These are phyloP conservation scores for Rhizopogon roseolus DNA, from an alignment of 768 basidiomycete genomes.

Conservation along the genomic window DNA sequence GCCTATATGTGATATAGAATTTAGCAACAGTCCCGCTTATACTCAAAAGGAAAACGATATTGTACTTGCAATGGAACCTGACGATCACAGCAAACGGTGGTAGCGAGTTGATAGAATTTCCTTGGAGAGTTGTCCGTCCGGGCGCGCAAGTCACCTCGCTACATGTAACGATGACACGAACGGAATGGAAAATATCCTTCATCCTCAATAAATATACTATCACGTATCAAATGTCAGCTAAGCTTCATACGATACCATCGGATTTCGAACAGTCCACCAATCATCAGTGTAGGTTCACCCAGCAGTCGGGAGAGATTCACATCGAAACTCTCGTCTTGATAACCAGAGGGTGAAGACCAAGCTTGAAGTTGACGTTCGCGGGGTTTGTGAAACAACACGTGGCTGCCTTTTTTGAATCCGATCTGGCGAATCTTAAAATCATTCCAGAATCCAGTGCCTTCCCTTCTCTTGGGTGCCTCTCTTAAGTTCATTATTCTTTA, in stretches of 20 bases:
- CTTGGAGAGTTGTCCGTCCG: background rate
- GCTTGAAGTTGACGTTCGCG: no score
- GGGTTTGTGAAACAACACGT: no score
- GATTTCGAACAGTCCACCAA: background rate
- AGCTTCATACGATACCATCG: background rate
- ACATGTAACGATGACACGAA: no score
- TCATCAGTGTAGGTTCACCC: background rate
- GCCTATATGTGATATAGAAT: background rate
- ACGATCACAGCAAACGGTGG: background rate
- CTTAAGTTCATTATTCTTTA: no score
- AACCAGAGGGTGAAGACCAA: no score
- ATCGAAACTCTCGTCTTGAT: background rate
- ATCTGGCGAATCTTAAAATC: no score
- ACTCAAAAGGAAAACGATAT: background rate
- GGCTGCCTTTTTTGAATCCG: no score
- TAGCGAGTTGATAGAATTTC: background rate
- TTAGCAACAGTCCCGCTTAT: constrained; percentile 1
- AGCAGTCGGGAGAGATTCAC: background rate
- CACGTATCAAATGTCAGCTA: background rate
- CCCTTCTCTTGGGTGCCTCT: no score
- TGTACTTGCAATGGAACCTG: background rate
- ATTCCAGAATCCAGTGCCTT: no score
- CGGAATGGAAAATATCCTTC: background rate
- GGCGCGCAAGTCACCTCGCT: no score
- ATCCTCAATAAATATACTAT: background rate